Conservation (phyloP, 345 rosid genomes). For the Heritiera littoralis region DNA sequence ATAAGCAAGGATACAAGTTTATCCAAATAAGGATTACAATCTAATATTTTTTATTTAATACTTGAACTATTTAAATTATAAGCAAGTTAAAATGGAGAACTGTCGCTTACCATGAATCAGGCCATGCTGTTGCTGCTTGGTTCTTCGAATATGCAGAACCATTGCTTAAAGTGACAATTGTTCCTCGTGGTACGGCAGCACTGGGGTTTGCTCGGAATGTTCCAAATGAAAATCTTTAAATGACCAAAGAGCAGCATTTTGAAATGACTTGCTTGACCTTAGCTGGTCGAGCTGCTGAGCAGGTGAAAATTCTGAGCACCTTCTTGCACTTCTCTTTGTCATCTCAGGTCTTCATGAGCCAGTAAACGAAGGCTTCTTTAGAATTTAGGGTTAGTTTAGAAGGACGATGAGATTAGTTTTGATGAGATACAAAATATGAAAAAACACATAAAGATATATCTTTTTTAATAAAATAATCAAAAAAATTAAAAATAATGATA, state of each 20-base stretch:
- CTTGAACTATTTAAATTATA: constrained; percentile 3
- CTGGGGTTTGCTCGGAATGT: constrained; percentile 62
- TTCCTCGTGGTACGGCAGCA: constrained; percentile 58
- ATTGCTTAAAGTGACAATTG: constrained; percentile 57
- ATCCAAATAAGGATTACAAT: too few relatives aligned
- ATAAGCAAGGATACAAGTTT: too few relatives aligned
- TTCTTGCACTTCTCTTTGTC: neutral
- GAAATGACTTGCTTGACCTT: constrained; percentile 62
- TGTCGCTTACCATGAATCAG: constrained; percentile 63
- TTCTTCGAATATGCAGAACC: constrained; percentile 63
- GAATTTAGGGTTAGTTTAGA: neutral
- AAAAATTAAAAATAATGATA: too few relatives aligned
- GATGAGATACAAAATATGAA: too few relatives aligned
- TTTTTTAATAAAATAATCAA: too few relatives aligned
- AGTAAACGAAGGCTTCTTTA: neutral
- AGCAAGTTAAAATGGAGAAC: constrained; percentile 53
- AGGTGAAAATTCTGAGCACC: constrained; percentile 35
- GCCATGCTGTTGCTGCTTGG: constrained; percentile 63
- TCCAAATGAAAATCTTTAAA: constrained; percentile 52
- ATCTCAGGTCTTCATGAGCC: neutral
- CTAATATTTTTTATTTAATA: too few relatives aligned
- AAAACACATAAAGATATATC: too few relatives aligned
- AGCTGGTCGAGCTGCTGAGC: constrained; percentile 63
- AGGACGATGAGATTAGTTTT: too few relatives aligned
- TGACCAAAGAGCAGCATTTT: constrained; percentile 61